Evolutionary conservation across 345 rosid species (phyloP).

Genomic region (Syzygium aqueum): DNA sequence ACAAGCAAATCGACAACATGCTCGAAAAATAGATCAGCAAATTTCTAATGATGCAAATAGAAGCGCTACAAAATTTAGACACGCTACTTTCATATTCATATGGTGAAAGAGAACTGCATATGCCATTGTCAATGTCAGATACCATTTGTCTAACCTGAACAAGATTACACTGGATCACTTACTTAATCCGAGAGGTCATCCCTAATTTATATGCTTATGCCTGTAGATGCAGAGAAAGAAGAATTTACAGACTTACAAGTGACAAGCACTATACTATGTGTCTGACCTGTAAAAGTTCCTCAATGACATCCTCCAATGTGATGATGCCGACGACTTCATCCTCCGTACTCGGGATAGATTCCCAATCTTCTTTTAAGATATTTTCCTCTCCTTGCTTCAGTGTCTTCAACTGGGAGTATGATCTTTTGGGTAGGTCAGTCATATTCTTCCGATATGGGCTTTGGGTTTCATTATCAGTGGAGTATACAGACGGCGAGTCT

Average conservation of each 20-base stretch:
- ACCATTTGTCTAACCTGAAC: neutral
- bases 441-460: neutral
- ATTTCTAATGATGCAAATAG: neutral
- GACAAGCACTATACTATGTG: neutral
- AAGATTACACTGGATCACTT: neutral
- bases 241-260: neutral
- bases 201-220: neutral
- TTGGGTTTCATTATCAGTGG: neutral
- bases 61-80: neutral
- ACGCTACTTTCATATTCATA: neutral
- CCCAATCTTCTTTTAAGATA: conserved; percentile 14
- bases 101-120: neutral
- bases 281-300: conserved; percentile 66
- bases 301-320: conserved; percentile 89
- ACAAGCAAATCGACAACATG: neutral
- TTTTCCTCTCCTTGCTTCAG: conserved; percentile 2
- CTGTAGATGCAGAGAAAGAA: neutral
- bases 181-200: neutral
- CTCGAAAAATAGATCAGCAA: neutral
- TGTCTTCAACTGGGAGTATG: neutral
- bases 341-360: conserved; percentile 17
- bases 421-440: neutral
- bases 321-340: conserved; percentile 70
- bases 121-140: neutral
- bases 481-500: conserved; percentile 11